Percentiles rank a stretch among this genome's conserved stretches.
These are phyloP conservation scores for Aspergillus aculeatinus DNA, from an alignment of 2,329 filamentous ascomycete species.

Conservation along the genomic window DNA sequence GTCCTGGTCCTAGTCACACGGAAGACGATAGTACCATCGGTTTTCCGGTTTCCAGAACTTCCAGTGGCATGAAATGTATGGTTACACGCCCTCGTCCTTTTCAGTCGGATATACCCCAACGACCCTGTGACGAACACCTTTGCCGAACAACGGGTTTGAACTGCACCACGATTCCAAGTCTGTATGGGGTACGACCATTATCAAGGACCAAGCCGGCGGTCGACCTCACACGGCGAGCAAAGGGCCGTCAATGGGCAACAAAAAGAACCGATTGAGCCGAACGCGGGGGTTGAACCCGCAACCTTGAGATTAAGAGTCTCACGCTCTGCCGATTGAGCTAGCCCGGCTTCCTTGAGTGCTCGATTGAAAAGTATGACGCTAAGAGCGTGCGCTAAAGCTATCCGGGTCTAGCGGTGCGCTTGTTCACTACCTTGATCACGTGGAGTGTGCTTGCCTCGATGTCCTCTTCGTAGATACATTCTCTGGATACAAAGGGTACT, in stretches of 20 bases:
- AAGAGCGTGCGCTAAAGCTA: background rate
- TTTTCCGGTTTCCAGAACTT: no score
- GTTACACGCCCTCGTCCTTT: no score
- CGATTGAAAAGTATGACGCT: background rate
- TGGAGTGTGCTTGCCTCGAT: no score
- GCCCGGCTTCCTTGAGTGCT: constrained; percentile 34
- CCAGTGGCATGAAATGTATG: no score
- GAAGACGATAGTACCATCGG: background rate
- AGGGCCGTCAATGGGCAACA: background rate
- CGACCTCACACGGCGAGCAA: background rate
- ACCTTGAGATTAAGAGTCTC: constrained; percentile 51
- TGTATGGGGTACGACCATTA: background rate
- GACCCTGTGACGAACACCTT: no score
- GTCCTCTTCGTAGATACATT: no score
- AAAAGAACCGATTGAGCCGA: background rate
- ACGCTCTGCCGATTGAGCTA: constrained; percentile 55
- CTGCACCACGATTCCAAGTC: background rate
- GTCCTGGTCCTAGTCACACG: background rate
- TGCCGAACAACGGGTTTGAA: no score
- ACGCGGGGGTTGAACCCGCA: constrained; percentile 20
- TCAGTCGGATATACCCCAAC: no score
- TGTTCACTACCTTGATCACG: no score
- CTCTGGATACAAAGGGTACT: no score
- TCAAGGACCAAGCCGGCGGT: background rate
- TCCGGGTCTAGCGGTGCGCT: background rate